Conservation (phyloP, 2,329 filamentous ascomycete species). For the Diaporthe vaccinii region DNA sequence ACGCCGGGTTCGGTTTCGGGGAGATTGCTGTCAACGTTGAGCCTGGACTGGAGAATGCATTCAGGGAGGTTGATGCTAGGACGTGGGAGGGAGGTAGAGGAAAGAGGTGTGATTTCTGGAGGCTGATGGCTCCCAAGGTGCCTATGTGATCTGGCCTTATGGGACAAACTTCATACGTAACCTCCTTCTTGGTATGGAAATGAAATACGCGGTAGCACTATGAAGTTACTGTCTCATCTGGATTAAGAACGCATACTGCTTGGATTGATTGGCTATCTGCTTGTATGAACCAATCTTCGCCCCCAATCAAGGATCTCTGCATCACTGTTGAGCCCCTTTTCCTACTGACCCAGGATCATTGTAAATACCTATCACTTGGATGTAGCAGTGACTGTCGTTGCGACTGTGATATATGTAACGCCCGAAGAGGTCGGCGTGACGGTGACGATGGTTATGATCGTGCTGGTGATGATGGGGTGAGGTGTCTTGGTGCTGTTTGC, state of each 20-base stretch:
- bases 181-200: background rate
- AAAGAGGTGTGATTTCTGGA: constrained; percentile 15
- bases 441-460: background rate
- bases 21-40: background rate
- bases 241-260: background rate
- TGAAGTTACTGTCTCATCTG: background rate
- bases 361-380: background rate
- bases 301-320: background rate
- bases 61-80: constrained; percentile 3
- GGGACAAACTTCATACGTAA: background rate
- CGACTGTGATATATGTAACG: background rate
- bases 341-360: background rate
- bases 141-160: background rate
- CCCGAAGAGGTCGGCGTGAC: background rate
- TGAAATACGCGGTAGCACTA: background rate
- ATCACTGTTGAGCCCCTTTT: background rate
- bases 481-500: constrained; percentile 1
- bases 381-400: constrained; percentile 1
- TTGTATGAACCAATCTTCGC: background rate
- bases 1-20: background rate
- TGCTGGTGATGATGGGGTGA: background rate
- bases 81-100: constrained; percentile 12
- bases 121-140: constrained; percentile 16
- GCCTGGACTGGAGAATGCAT: constrained; percentile 7
- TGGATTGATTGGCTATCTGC: background rate